These are phyloP conservation scores for Brassica juncea DNA, from an alignment of 345 rosid species.

Conservation along the genomic window DNA sequence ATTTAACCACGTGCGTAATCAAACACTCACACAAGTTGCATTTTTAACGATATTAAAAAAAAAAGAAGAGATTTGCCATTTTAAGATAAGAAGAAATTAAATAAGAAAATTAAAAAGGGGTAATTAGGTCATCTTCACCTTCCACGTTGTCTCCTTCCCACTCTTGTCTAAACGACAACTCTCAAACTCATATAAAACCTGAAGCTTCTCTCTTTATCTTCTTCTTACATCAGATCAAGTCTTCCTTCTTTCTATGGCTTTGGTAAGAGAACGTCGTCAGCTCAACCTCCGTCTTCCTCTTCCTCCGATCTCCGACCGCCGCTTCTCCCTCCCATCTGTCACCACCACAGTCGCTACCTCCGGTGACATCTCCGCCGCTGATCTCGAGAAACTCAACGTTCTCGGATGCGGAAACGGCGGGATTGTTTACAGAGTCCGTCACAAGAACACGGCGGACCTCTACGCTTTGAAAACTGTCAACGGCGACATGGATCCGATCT, in stretches of 20 bases:
- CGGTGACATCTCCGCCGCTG: slow-evolving; percentile 31
- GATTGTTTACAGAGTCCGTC: slow-evolving; percentile 66
- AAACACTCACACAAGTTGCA: slow-evolving; percentile 38
- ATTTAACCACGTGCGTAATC: slow-evolving; percentile 42
- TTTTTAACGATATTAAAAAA: slow-evolving; percentile 9
- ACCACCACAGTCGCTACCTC: neutral
- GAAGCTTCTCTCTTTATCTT: slow-evolving; percentile 1
- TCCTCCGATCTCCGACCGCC: neutral
- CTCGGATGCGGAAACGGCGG: slow-evolving; percentile 86
- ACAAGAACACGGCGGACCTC: slow-evolving; percentile 47
- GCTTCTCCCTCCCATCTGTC: slow-evolving; percentile 1
- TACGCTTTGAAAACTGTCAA: slow-evolving; percentile 67
- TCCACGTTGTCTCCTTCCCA: slow-evolving; percentile 34
- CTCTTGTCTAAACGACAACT: neutral
- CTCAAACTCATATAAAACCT: slow-evolving; percentile 1
- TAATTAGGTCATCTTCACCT: slow-evolving; percentile 15
- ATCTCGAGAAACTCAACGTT: slow-evolving; percentile 62
- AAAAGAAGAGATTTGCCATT: neutral
- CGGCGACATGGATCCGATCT: slow-evolving; percentile 56
- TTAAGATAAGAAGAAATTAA: slow-evolving; percentile 23
- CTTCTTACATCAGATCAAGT: neutral
- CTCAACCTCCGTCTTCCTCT: neutral
- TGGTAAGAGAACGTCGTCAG: neutral
- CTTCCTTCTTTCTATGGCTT: neutral
- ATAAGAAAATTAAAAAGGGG: neutral